Base-by-base conservation (phyloP, 495 filamentous ascomycete genomes). In the Delitschia confertaspora region DNA sequence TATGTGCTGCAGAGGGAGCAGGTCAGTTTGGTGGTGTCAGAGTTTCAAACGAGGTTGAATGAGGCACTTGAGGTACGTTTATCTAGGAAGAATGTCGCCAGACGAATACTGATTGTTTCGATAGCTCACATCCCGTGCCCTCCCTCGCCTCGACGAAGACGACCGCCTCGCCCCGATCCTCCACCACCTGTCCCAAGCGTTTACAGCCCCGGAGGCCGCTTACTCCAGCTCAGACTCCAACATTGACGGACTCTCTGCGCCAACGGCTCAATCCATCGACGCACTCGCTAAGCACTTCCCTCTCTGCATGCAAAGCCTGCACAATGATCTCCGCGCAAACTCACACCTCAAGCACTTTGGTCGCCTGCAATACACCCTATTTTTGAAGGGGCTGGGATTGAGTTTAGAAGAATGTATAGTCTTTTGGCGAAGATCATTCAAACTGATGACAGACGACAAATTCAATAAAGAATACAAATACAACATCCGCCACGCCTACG, bases 401-500 rank as follows among this genome's bases (percentile, higher is more conserved):
- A 84, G 74, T 37, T 70, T 96, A 6, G 86, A 95, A 53, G 89
- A 99, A 56, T 88, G 79, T 57, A 75, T 99, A n/a, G 53, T 83
- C 7, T 99, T 96, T 69, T 99, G 93, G 93, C 82, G 93, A 6
- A 73, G 76, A 41, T 65, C 71, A 9, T 96, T 96, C 74, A 77
- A 73, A 44, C 77, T 81, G 42, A 79, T 88, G 30, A 86, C 83
- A 0, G 91, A 95, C 53, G 93, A 96, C 60, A 76, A 72, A 13
- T 94, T 93, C 74, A 88, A 88, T 58, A 94, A 93, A 42, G 85
- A 94, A 55, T 95, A 96, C 68, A 79, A 84, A 29, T 99, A 99
- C 71, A 96, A 96, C 60, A 73, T 95, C 47, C 83, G 88, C 4
- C 88, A 96, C 70, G 65, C 73, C 4, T 99, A 96, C 65, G 88